Evolutionary conservation across 495 filamentous ascomycete genomes (phyloP).

Genomic region (Recurvomyces mirabilis): DNA sequence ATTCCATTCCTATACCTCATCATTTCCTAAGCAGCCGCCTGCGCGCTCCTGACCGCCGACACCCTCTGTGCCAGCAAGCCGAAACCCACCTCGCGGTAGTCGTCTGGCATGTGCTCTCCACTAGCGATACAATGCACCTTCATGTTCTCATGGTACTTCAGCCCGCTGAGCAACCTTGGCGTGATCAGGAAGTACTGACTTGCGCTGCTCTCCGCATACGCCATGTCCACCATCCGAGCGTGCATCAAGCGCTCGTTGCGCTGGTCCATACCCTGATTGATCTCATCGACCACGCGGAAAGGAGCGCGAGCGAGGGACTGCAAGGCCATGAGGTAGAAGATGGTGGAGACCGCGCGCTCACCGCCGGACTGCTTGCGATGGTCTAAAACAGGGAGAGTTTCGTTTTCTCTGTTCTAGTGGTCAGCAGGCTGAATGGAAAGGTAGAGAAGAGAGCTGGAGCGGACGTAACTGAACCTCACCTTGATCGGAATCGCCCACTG

Average conservation of each 20-base stretch:
- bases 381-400: conserved; percentile 71
- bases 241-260: conserved; percentile 97
- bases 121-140: conserved; percentile 85
- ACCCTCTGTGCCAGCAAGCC: conserved; percentile 30
- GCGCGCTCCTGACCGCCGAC: conserved; percentile 13
- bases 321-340: conserved; percentile 98
- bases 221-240: conserved; percentile 55
- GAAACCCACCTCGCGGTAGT: conserved; percentile 46
- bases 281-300: conserved; percentile 99
- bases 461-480: conserved; percentile 78
- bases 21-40: too few species aligned
- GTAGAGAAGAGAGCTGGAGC: too few species aligned
- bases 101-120: conserved; percentile 73
- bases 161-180: conserved; percentile 74
- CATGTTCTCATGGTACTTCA: conserved; percentile 83
- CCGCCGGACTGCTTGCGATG: conserved; percentile 92
- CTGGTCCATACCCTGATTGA: conserved; percentile 99
- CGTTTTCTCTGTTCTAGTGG: conserved; percentile 48
- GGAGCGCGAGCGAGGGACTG: conserved; percentile 86
- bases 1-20: too few species aligned
- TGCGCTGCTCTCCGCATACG: conserved; percentile 44
- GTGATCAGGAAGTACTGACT: conserved; percentile 88
- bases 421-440: neutral
- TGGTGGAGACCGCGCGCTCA: conserved; percentile 89
- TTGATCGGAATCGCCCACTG: conserved; percentile 88